Evolutionary conservation across 305 asterid genomes (phyloP), one percentile per base, ranked within the genome.

Genomic region (Salvia sclarea): DNA sequence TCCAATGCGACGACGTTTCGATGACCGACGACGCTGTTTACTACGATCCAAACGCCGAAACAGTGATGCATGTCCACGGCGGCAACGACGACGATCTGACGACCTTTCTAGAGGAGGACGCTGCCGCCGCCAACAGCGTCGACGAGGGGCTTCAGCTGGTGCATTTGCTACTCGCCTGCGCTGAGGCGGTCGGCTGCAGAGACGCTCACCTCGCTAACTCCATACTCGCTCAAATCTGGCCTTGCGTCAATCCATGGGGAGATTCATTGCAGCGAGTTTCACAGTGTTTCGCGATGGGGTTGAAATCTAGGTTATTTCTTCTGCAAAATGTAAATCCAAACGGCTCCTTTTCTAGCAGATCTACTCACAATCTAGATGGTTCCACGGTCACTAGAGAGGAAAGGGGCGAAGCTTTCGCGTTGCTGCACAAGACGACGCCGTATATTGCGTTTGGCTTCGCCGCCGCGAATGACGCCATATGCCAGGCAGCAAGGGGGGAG

Each of bases 111-210:
- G 30, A 25, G 30, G 30, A 25, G 2, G 30, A 25, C 35, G 35
- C 35, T 6, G 5, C 35, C 40, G 10, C 3, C 40, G 40, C 1
- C 1, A 35, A 8, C 9, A 63, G 74, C 14, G 83, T 70, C 7
- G 85, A 79, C 38, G 73, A 75, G 8, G 90, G 90, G 45, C 83
- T 87, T 1, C 77, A 84, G n/a, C 66, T 87, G 45, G 90, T 87
- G 66, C 94, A 87, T 63, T 44, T 81, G 18, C 69, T 87, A 24
- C 68, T 87, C 54, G 88, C 84, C 48, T 87, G 91, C 38, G 91
- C 95, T 0, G 91, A 87, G 82, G 95, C 89, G 2, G 80, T 87
- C 22, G 88, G 89, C 13, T 85, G 89, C 21, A 73, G 89, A 75
- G 95, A 87, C 52, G 66, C 75, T 9, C 75, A 25, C 0, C 83